phyloP scores from a whole-genome alignment of 257 asterid genomes.

The Solanum piurae region DNA sequence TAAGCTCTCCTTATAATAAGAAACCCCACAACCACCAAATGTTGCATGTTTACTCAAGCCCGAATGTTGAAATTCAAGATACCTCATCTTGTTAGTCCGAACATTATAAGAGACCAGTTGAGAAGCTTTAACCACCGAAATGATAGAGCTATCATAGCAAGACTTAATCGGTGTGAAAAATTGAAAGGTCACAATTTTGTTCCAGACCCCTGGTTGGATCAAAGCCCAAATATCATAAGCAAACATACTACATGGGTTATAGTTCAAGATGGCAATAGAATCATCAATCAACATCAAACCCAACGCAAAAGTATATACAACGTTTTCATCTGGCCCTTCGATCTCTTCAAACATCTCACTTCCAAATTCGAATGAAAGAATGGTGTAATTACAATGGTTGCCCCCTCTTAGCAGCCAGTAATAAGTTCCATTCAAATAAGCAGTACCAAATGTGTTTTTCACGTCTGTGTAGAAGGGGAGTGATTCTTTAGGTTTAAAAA shows the following conservation, averaged over 20 bases:
- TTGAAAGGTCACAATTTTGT: background rate
- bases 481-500: background rate
- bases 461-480: background rate
- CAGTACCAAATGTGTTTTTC: background rate
- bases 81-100: background rate
- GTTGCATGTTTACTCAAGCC: background rate
- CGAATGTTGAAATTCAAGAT: background rate
- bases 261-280: background rate
- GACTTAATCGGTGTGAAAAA: background rate
- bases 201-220: background rate
- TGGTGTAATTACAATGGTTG: background rate
- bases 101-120: background rate
- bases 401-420: background rate
- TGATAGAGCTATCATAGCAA: background rate
- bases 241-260: background rate
- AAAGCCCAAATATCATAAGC: background rate
- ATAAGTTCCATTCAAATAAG: background rate
- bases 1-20: background rate
- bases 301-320: background rate
- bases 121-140: background rate
- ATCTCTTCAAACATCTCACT: background rate
- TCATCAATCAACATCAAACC: background rate
- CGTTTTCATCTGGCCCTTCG: background rate
- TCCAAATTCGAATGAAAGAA: background rate
- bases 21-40: background rate